phyloP scores from a whole-genome alignment of 129 eudicot species.

The Cynara cardunculus region DNA sequence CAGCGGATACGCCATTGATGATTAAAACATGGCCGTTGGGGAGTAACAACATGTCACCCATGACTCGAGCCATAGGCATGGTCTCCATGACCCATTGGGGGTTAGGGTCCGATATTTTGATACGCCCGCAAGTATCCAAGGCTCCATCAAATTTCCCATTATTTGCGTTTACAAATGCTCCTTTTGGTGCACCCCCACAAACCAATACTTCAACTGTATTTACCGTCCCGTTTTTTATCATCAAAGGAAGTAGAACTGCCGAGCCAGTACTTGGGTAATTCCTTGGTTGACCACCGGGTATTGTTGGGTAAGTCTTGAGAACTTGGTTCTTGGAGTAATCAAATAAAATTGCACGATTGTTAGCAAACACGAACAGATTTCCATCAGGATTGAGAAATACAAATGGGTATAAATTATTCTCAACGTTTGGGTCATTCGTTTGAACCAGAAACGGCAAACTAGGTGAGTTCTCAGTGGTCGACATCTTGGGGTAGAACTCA shows the following conservation, averaged over 20 bases:
- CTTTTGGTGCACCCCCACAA: conserved; percentile 71
- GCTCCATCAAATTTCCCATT: conserved; percentile 40
- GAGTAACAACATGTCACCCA: conserved; percentile 64
- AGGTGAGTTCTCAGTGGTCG: conserved; percentile 1
- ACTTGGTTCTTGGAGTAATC: conserved; percentile 40
- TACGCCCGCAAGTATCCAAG: conserved; percentile 40
- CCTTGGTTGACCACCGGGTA: conserved; percentile 71
- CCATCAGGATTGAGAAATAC: conserved; percentile 62
- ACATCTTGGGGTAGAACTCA: conserved; percentile 61
- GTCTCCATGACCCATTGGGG: conserved; percentile 59
- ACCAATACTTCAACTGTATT: conserved; percentile 50
- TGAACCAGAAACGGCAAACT: conserved; percentile 41
- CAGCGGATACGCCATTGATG: conserved; percentile 47
- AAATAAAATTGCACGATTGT: conserved; percentile 56
- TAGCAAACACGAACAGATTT: conserved; percentile 64
- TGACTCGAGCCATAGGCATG: conserved; percentile 62
- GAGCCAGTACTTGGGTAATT: conserved; percentile 76
- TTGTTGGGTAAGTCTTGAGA: conserved; percentile 45
- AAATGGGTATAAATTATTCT: conserved; percentile 72
- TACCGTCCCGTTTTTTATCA: conserved; percentile 16
- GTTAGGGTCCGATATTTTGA: conserved; percentile 48
- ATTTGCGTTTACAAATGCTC: conserved; percentile 28
- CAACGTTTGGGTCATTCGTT: conserved; percentile 44
- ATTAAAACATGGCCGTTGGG: conserved; percentile 50
- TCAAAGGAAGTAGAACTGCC: conserved; percentile 62